These are phyloP conservation scores for Entomortierella beljakovae DNA, from an alignment of 192 early-diverging fungal species.

Conservation along the genomic window DNA sequence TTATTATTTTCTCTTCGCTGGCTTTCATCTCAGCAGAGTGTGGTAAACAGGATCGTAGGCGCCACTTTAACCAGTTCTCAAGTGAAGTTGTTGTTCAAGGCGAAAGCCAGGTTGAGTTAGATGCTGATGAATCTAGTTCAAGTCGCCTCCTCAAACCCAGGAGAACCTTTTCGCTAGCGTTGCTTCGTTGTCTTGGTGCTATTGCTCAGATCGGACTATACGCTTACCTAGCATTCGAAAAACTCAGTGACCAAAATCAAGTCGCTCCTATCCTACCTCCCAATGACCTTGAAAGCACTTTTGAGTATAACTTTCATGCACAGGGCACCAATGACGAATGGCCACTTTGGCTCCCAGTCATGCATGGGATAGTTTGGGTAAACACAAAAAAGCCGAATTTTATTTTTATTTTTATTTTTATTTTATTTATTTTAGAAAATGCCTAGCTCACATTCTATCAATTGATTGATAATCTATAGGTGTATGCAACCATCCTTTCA, in stretches of 20 bases:
- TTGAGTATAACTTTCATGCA: not conserved
- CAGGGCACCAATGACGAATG: slow-evolving; percentile 31
- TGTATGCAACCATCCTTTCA: slow-evolving; percentile 47
- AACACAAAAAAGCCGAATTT: not conserved
- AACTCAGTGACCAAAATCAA: slow-evolving; percentile 13
- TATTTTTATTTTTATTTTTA: not conserved
- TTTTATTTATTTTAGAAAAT: not conserved
- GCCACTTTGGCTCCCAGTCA: slow-evolving; percentile 51
- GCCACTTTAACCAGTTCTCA: slow-evolving; percentile 41
- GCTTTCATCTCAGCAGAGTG: slow-evolving; percentile 49
- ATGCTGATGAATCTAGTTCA: slow-evolving; percentile 10
- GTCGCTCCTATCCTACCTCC: slow-evolving; percentile 2
- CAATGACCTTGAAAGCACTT: not conserved
- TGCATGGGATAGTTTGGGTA: slow-evolving; percentile 54
- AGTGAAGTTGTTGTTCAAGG: slow-evolving; percentile 52
- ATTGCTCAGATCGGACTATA: slow-evolving; percentile 37
- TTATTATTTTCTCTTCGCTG: slow-evolving; percentile 51
- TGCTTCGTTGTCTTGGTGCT: slow-evolving; percentile 44
- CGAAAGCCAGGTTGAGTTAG: slow-evolving; percentile 33
- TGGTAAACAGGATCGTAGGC: slow-evolving; percentile 44
- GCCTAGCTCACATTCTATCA: not conserved
- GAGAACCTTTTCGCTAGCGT: slow-evolving; percentile 33
- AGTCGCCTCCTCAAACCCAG: slow-evolving; percentile 41
- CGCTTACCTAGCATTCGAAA: slow-evolving; percentile 25
- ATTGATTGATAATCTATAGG: not conserved